Base-by-base conservation (phyloP, 805 yeast genomes). In the Phaffomyces thermotolerans region DNA sequence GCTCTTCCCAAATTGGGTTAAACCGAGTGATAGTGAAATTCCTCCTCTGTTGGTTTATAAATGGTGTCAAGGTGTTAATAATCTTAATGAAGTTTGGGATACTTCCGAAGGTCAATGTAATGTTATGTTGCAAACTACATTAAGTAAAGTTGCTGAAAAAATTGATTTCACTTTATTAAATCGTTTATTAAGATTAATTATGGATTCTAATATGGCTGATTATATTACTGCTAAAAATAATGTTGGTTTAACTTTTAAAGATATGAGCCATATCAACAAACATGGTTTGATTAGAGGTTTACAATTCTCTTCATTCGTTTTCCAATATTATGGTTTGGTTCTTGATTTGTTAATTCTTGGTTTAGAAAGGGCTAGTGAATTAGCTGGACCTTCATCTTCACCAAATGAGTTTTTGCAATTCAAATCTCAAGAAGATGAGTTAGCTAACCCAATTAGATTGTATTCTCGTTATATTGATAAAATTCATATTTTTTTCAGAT, bases 1-100 rank as follows among this genome's bases (percentile, higher is more conserved):
- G 8, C 64, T 93, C 24, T 93, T 93, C 64, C 99, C 99, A 4
- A 83, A 81, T 59, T 93, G 99, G 99, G 74, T 93, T 34, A 93
- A 93, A 59, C 99, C 99, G 8, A 79, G 85, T 52, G 99, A 93
- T 55, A 75, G 85, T 25, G 99, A 93, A 62, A 83, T 93, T 20
- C 95, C 98, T 0, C 99, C 96, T 0, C 63, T 90, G 29, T 68
- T 91, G 48, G 95, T 85, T 1, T 89, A 91, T 65, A 91, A 90
- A 58, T 93, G 96, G 95, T 80, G 88, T 54, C 95, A 86, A 56
- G 96, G 96, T 13, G 72, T 93, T 38, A 91, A 88, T 59, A 87
- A 88, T 51, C 62, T 89, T 42, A 66, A 76, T 10, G 68, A 78
- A 31, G 83, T 91, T 2, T 93, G 99, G 99, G 79, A 81, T 40